Percentiles rank a stretch among this genome's conserved stretches.
phyloP scores from a whole-genome alignment of 1,139 yeast genomes.

The Kodamaea arcana region DNA sequence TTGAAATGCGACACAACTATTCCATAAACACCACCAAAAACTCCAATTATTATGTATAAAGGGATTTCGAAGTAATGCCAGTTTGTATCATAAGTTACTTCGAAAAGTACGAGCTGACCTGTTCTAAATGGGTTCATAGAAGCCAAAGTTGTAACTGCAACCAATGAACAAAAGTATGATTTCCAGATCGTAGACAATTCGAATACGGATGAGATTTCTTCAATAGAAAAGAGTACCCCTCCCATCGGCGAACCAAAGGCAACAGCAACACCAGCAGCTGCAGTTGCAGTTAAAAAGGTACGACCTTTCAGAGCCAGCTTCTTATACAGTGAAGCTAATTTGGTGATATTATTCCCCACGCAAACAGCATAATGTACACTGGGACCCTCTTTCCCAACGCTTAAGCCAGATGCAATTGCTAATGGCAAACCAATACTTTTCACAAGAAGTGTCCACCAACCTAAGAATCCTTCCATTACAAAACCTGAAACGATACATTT shows the following conservation, averaged over 20 bases:
- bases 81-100: constrained; percentile 75
- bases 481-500: constrained; percentile 94
- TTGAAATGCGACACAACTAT: constrained; percentile 76
- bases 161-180: constrained; percentile 83
- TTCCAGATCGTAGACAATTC: constrained; percentile 84
- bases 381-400: constrained; percentile 85
- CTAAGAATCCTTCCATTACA: constrained; percentile 72
- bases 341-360: constrained; percentile 65
- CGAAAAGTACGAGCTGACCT: constrained; percentile 89
- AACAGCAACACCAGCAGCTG: constrained; percentile 72
- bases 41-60: constrained; percentile 70
- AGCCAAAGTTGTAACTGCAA: constrained; percentile 79
- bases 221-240: constrained; percentile 66
- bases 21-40: constrained; percentile 92
- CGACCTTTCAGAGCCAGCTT: constrained; percentile 49
- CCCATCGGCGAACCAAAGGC: constrained; percentile 76
- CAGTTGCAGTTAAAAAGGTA: constrained; percentile 54
- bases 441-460: constrained; percentile 65
- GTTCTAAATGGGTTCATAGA: constrained; percentile 85
- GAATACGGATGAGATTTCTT: constrained; percentile 70
- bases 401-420: constrained; percentile 77
- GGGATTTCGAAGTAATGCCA: constrained; percentile 91
- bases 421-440: constrained; percentile 82
- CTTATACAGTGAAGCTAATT: constrained; percentile 42
- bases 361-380: constrained; percentile 84